Evolutionary conservation across 306 rosid species (phyloP), one percentile per base, ranked within the genome.

Genomic region (Chamaecrista fasciculata): DNA sequence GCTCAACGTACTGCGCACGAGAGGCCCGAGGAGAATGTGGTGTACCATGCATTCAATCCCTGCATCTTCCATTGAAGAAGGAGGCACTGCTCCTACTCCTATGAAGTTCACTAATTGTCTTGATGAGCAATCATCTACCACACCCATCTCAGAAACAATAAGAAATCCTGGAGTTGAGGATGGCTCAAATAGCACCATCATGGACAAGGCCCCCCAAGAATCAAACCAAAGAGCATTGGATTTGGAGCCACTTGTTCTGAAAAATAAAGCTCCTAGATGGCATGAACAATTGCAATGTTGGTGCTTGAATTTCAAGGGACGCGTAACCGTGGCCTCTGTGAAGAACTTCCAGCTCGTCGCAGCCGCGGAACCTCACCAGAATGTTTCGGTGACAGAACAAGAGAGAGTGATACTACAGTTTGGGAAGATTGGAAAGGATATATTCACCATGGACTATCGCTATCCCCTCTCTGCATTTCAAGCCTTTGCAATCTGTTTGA

Each of bases 261-360:
- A 79, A 82, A 93, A 88, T 33, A 90, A 88, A 76, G 81, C 92
- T 63, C 97, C 98, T 55, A 86, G 98, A 74, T 93, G 97, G 98
- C 98, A 90, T 18, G 97, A 90, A 71, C 98, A 90, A 66, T 86
- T 90, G 20, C 97, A 90, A 29, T 93, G 98, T 73, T 93, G 99
- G 99, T 94, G 99, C 78, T 78, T 94, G 60, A 94, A 94, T 78
- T 94, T 94, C 82, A 94, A 84, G 73, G 99, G 99, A 66, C 83
- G 99, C 0, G 99, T 94, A 37, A 91, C 97, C 0, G 97, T 94
- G 49, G 97, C 99, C 11, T 94, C 97, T 0, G 99, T 94, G 69
- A 91, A 94, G 89, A 94, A 94, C 69, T 94, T 94, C 67, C 99
- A 91, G 80, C 91, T 94, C 39, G 99, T 89, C 53, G 97, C 96